A percentile compares a stretch with the other conserved stretches of the same genome.
phyloP scores from a whole-genome alignment of 768 basidiomycete genomes.

The Amanita exitialis region DNA sequence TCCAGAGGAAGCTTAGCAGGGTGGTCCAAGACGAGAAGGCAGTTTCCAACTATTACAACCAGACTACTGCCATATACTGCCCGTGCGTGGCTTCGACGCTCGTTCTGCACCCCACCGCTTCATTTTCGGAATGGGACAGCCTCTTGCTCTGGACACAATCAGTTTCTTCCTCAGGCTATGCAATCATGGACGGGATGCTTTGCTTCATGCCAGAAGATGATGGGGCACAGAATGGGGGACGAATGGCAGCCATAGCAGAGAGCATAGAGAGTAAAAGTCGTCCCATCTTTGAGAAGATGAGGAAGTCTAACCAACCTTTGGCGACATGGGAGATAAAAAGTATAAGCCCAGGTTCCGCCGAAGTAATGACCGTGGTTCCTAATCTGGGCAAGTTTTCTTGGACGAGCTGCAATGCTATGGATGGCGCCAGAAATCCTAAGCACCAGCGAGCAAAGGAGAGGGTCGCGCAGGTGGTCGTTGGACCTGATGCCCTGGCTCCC shows the following conservation, averaged over 20 bases:
- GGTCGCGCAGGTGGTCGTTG: slow-evolving; percentile 5
- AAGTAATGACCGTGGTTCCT: slow-evolving; percentile 10
- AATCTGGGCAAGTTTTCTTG: slow-evolving; percentile 12
- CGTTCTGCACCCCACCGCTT: slow-evolving; percentile 11
- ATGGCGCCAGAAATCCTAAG: neutral
- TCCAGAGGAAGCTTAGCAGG: neutral
- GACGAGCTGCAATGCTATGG: slow-evolving; percentile 3
- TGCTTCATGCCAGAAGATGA: slow-evolving; percentile 3
- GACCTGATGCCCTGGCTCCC: slow-evolving; percentile 10
- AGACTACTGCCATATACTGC: slow-evolving; percentile 10
- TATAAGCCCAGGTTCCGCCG: slow-evolving; percentile 6
- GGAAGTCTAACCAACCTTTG: slow-evolving; percentile 3
- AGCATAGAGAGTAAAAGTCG: slow-evolving; percentile 6
- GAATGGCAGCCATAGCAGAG: slow-evolving; percentile 5
- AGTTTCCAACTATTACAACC: slow-evolving; percentile 5
- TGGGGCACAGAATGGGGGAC: neutral
- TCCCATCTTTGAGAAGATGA: slow-evolving; percentile 5
- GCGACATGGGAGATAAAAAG: slow-evolving; percentile 12
- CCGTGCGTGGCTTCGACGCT: slow-evolving; percentile 12
- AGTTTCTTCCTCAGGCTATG: slow-evolving; percentile 7
- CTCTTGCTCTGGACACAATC: slow-evolving; percentile 13
- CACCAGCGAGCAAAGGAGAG: neutral
- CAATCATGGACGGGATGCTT: slow-evolving; percentile 11
- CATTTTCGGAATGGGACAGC: slow-evolving; percentile 9
- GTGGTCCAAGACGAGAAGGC: slow-evolving; percentile 5